phyloP scores from a whole-genome alignment of 1,284 basidiomycete species.

The Volvariella surrecta region DNA sequence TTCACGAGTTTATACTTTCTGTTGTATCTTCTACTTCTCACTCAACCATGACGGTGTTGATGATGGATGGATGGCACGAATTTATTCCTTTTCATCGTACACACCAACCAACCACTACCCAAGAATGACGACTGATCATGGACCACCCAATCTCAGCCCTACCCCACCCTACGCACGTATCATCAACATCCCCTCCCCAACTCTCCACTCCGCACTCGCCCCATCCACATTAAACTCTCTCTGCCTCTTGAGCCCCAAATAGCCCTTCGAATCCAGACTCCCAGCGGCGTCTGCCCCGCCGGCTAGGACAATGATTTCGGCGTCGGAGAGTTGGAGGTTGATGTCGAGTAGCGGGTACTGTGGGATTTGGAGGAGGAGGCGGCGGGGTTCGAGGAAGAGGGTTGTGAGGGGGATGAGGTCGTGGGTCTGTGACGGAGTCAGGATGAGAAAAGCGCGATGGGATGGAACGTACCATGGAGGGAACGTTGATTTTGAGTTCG shows the following conservation, averaged over 20 bases:
- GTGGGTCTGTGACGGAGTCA: slow-evolving; percentile 1
- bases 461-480: slow-evolving; percentile 35
- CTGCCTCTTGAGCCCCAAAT: slow-evolving; percentile 43
- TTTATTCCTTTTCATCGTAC: no score
- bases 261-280: slow-evolving; percentile 19
- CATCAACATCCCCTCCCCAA: slow-evolving; percentile 39
- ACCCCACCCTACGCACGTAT: slow-evolving; percentile 14
- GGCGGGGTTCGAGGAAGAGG: slow-evolving; percentile 52
- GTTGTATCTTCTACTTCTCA: no score
- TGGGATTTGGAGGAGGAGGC: slow-evolving; percentile 44
- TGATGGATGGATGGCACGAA: no score
- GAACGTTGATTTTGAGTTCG: slow-evolving; percentile 39
- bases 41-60: no score
- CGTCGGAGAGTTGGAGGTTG: slow-evolving; percentile 42
- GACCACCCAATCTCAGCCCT: no score
- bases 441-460: slow-evolving; percentile 1
- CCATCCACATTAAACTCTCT: slow-evolving; percentile 49
- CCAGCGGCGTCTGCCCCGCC: slow-evolving; percentile 6
- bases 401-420: slow-evolving; percentile 20
- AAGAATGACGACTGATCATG: no score
- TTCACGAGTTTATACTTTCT: no score
- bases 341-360: slow-evolving; percentile 41
- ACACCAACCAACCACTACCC: no score
- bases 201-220: slow-evolving; percentile 57
- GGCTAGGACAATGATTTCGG: slow-evolving; percentile 30